These are phyloP conservation scores for Exophiala oligosperma DNA, from an alignment of 2,329 filamentous ascomycete genomes.

Conservation along the genomic window DNA sequence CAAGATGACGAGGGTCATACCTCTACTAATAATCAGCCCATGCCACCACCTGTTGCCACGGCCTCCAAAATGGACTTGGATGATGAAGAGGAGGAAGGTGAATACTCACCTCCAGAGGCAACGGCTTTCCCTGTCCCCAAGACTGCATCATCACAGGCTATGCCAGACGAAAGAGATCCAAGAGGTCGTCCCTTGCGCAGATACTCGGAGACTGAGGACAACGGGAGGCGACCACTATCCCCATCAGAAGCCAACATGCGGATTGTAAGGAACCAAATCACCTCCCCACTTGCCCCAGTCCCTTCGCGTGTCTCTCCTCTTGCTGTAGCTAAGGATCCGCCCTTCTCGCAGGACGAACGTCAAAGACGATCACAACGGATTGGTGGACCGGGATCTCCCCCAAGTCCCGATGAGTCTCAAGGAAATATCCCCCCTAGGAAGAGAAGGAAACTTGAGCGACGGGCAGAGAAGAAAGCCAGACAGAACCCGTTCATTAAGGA, in stretches of 20 bases:
- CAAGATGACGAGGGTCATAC: conserved; percentile 9
- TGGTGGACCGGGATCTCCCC: conserved; percentile 45
- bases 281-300: conserved; percentile 71
- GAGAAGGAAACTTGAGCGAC: conserved; percentile 49
- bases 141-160: conserved; percentile 10
- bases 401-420: conserved; percentile 32
- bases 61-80: conserved; percentile 26
- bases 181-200: conserved; percentile 28
- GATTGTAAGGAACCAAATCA: conserved; percentile 71
- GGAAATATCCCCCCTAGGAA: conserved; percentile 49
- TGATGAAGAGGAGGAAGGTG: conserved; percentile 45
- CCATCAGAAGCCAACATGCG: conserved; percentile 50
- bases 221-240: conserved; percentile 22
- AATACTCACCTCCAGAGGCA: conserved; percentile 50
- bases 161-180: conserved; percentile 27
- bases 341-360: conserved; percentile 57
- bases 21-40: conserved; percentile 4
- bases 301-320: conserved; percentile 67
- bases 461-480: conserved; percentile 35
- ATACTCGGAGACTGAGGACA: conserved; percentile 29
- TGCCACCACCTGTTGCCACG: conserved; percentile 3
- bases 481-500: conserved; percentile 56
- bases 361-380: conserved; percentile 34
- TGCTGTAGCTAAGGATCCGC: conserved; percentile 52
- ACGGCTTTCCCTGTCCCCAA: conserved; percentile 34